Percentiles rank a stretch among this genome's conserved stretches.
phyloP scores from a whole-genome alignment of 805 yeast species.

The Saturnispora silvae region DNA sequence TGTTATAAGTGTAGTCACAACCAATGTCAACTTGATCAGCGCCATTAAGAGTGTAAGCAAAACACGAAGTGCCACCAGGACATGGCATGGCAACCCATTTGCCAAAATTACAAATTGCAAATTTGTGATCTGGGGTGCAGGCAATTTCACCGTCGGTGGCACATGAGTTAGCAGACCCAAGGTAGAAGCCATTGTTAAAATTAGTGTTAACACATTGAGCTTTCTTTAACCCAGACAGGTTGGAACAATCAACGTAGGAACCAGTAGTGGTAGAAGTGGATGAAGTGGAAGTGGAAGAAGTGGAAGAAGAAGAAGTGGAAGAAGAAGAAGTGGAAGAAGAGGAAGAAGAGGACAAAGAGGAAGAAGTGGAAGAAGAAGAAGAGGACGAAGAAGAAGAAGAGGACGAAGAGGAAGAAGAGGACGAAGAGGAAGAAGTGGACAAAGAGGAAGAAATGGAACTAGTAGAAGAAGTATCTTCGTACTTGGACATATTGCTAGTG shows the following conservation, averaged over 20 bases:
- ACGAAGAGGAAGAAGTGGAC: neutral
- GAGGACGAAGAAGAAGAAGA: constrained; percentile 3
- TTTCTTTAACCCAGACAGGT: constrained; percentile 28
- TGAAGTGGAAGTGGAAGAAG: constrained; percentile 8
- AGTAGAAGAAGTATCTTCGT: constrained; percentile 8
- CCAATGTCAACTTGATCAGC: constrained; percentile 33
- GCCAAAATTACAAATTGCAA: constrained; percentile 48
- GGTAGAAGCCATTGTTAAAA: constrained; percentile 32
- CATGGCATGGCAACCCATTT: constrained; percentile 48
- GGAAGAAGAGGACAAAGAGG: constrained; percentile 14
- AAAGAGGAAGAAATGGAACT: neutral
- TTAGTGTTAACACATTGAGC: constrained; percentile 37
- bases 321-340: constrained; percentile 7
- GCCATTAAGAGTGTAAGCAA: constrained; percentile 34
- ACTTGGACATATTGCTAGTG: constrained; percentile 14
- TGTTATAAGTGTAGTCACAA: constrained; percentile 35
- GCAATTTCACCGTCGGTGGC: constrained; percentile 37
- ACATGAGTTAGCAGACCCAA: constrained; percentile 34
- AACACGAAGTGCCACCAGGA: constrained; percentile 55
- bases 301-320: constrained; percentile 13
- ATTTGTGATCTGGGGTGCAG: constrained; percentile 39
- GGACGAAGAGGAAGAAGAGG: neutral
- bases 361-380: constrained; percentile 7
- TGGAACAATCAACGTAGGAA: constrained; percentile 23
- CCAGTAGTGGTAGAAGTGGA: neutral